phyloP scores from a whole-genome alignment of 371 early-diverging fungal species.

The Catenaria anguillulae region DNA sequence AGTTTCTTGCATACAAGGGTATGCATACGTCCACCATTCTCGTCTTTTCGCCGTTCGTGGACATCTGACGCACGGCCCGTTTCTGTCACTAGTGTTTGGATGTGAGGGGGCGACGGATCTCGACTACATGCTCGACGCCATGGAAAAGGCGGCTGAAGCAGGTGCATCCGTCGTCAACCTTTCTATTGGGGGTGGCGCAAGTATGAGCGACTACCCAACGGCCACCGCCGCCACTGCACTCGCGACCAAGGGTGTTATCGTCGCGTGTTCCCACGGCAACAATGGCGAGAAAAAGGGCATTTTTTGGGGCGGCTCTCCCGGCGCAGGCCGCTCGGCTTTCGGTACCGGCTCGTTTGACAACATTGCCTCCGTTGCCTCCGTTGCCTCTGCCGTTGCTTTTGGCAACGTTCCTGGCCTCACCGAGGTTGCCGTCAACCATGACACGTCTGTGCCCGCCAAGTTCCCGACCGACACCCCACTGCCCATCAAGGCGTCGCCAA shows the following conservation, averaged over 20 bases:
- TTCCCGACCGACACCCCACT: not conserved
- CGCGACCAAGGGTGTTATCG: not conserved
- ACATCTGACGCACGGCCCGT: too few species aligned
- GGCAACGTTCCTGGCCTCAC: not conserved
- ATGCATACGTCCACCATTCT: too few species aligned
- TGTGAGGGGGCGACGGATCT: not conserved
- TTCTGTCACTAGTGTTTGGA: too few species aligned
- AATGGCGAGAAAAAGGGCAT: not conserved
- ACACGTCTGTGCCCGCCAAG: too few species aligned
- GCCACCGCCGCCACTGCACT: not conserved
- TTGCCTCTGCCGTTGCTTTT: not conserved
- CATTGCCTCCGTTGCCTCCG: too few species aligned
- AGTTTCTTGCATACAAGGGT: not conserved
- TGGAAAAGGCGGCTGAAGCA: not conserved
- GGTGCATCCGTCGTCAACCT: conserved; percentile 4
- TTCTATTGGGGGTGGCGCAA: not conserved
- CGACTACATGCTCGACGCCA: not conserved
- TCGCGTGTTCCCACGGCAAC: conserved; percentile 4
- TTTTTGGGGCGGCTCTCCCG: not conserved
- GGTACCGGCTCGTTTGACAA: not conserved
- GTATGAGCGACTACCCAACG: not conserved
- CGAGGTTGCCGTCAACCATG: too few species aligned
- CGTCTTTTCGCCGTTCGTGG: too few species aligned
- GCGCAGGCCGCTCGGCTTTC: not conserved
- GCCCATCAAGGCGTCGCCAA: not conserved